These are phyloP conservation scores for Dactylellina sp. DNA, from an alignment of 2,329 filamentous ascomycete species.

Conservation along the genomic window DNA sequence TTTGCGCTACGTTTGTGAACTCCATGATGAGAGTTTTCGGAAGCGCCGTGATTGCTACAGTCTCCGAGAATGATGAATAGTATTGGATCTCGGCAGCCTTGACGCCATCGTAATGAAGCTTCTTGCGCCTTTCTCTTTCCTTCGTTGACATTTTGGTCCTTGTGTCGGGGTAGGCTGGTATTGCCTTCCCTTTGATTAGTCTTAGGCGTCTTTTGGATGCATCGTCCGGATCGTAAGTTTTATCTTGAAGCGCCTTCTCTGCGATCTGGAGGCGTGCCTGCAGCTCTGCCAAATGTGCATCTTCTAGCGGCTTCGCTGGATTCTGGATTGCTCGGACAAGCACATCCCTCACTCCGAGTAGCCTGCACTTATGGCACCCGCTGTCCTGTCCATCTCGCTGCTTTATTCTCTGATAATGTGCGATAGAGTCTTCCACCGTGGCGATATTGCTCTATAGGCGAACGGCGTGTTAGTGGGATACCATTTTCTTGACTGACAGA, in stretches of 20 bases:
- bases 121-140: neutral
- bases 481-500: no score
- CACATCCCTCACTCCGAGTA: constrained; percentile 22
- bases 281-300: neutral
- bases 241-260: neutral
- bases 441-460: no score
- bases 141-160: neutral
- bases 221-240: constrained; percentile 8
- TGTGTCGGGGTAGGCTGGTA: constrained; percentile 2
- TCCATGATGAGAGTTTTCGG: constrained; percentile 30
- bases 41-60: constrained; percentile 8
- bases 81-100: constrained; percentile 5
- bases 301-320: neutral
- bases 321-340: constrained; percentile 16
- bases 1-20: constrained; percentile 20
- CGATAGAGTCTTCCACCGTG: constrained; percentile 2
- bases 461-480: no score
- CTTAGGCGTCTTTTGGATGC: neutral
- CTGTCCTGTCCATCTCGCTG: neutral
- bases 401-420: constrained; percentile 1
- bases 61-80: constrained; percentile 19
- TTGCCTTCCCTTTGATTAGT: neutral
- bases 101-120: neutral
- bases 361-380: constrained; percentile 19
- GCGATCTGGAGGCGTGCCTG: neutral